A percentile compares a stretch with the other conserved stretches of the same genome.
phyloP scores from a whole-genome alignment of 495 filamentous ascomycete species.

The Hyaloscypha bicolor region DNA sequence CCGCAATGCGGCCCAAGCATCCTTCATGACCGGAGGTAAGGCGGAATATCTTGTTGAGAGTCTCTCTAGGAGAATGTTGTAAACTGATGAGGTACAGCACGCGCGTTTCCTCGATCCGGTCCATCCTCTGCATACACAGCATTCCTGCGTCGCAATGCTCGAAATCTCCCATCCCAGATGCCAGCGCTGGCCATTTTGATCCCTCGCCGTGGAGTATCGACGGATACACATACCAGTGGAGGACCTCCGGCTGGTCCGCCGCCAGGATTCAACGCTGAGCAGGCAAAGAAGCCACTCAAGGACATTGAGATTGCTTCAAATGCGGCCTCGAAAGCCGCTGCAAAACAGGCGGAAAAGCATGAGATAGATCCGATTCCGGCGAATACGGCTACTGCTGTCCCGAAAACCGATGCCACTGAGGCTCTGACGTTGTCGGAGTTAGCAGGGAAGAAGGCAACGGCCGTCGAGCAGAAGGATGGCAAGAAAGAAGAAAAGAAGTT shows the following conservation, averaged over 20 bases:
- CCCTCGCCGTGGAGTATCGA: constrained; percentile 65
- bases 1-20: constrained; percentile 58
- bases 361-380: constrained; percentile 25
- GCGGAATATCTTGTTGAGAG: constrained; percentile 5
- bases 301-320: constrained; percentile 46
- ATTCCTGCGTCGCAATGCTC: constrained; percentile 58
- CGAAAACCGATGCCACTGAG: constrained; percentile 49
- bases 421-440: constrained; percentile 47
- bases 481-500: constrained; percentile 85
- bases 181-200: constrained; percentile 68
- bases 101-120: constrained; percentile 40
- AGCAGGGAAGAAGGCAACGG: constrained; percentile 44
- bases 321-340: constrained; percentile 36
- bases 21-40: constrained; percentile 50
- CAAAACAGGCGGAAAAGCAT: constrained; percentile 31
- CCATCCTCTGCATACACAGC: constrained; percentile 46
- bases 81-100: constrained; percentile 34
- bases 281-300: constrained; percentile 84
- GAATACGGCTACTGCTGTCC: constrained; percentile 36
- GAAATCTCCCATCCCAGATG: constrained; percentile 60
- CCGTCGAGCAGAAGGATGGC: constrained; percentile 60
- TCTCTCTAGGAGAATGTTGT: neutral
- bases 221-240: constrained; percentile 67
- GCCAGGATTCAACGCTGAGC: constrained; percentile 88
- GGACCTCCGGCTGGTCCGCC: constrained; percentile 68